Evolutionary conservation across 371 early-diverging fungal genomes (phyloP).

Genomic region (Mortierella sp.): DNA sequence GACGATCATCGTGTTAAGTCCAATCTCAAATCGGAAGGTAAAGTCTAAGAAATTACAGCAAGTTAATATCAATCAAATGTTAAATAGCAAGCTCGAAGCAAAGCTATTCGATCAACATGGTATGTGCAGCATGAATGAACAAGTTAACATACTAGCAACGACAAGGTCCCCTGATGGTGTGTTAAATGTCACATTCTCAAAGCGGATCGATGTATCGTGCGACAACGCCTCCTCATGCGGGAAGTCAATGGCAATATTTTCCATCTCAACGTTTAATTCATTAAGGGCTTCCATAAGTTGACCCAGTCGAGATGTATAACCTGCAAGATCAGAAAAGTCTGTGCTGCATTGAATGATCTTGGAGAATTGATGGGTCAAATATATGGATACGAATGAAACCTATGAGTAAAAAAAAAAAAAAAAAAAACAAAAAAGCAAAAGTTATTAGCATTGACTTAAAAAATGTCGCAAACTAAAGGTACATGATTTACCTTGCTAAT

Average conservation of each 20-base stretch:
- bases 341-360: conserved; percentile 78
- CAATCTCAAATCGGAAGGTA: conserved; percentile 61
- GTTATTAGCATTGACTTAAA: conserved; percentile 4
- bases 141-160: conserved; percentile 24
- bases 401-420: conserved; percentile 25
- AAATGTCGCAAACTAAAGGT: background rate
- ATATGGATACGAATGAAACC: conserved; percentile 84
- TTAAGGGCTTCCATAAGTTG: conserved; percentile 83
- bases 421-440: background rate
- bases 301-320: conserved; percentile 89
- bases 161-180: conserved; percentile 48
- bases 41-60: conserved; percentile 49
- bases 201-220: conserved; percentile 41
- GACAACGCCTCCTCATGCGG: conserved; percentile 49
- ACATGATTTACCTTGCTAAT: conserved; percentile 72
- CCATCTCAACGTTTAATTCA: conserved; percentile 59
- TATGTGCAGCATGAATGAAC: background rate
- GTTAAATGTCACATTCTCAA: conserved; percentile 44
- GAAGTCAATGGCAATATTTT: conserved; percentile 61
- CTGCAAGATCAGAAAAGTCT: conserved; percentile 81
- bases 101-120: background rate
- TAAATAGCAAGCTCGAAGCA: too few species aligned
- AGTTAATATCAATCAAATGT: background rate
- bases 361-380: conserved; percentile 80
- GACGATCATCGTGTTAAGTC: conserved; percentile 72